Percentiles rank a stretch among this genome's conserved stretches.
phyloP scores from a whole-genome alignment of 768 basidiomycete genomes.

The Boletus sp. region DNA sequence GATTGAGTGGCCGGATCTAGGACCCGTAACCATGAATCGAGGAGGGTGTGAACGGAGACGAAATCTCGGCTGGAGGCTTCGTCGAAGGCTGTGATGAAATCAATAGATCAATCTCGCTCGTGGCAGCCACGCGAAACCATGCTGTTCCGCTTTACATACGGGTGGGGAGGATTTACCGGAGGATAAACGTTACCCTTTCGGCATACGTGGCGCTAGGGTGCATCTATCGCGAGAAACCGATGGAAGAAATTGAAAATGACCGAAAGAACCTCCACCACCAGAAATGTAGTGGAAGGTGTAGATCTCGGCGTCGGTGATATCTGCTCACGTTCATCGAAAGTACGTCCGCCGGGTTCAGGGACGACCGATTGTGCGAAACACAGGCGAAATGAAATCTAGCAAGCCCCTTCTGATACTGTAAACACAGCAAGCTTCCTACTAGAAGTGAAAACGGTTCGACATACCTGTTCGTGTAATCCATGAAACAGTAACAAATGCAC shows the following conservation, averaged over 20 bases:
- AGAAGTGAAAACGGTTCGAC: not conserved
- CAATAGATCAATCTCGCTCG: conserved; percentile 5
- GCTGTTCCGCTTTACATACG: conserved; percentile 14
- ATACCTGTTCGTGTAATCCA: not conserved
- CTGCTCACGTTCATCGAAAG: not conserved
- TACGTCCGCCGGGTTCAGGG: conserved; percentile 5
- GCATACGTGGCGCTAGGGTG: conserved; percentile 2
- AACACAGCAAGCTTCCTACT: not conserved
- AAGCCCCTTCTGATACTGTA: not conserved
- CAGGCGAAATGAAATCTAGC: not conserved
- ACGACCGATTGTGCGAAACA: conserved; percentile 1
- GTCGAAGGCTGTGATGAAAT: not conserved
- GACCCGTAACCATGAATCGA: not conserved
- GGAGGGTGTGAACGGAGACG: not conserved
- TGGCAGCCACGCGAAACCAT: conserved; percentile 20
- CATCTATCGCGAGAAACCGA: not conserved
- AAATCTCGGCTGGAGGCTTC: not conserved
- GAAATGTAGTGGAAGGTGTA: not conserved
- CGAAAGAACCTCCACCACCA: not conserved
- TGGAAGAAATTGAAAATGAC: not conserved
- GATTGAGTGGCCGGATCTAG: conserved; percentile 5
- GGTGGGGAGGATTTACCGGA: not conserved
- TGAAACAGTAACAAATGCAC: not conserved
- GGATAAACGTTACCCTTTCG: not conserved
- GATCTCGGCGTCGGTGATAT: not conserved